A percentile compares a stretch with the other conserved stretches of the same genome.
Evolutionary conservation across 345 rosid genomes (phyloP).

Genomic region (Lepidium didymum): DNA sequence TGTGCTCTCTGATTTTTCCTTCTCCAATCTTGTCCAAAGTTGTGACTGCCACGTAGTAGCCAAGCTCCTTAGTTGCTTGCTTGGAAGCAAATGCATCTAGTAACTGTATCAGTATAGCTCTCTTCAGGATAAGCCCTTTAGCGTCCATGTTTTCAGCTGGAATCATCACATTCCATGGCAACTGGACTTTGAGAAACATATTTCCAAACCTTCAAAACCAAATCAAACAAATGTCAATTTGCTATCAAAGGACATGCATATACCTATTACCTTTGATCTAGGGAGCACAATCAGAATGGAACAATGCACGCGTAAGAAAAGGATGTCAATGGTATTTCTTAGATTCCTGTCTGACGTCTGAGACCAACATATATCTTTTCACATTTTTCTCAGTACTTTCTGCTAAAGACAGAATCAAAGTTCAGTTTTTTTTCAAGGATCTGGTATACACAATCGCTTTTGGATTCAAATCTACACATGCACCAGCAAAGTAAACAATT

Average conservation of each 20-base stretch:
- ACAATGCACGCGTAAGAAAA: neutral
- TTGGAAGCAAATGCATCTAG: constrained; percentile 55
- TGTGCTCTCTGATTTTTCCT: constrained; percentile 59
- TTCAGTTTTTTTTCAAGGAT: neutral
- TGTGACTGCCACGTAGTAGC: constrained; percentile 58
- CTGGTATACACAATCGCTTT: neutral
- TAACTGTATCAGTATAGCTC: constrained; percentile 48
- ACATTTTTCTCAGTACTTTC: neutral
- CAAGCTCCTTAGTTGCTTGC: constrained; percentile 66
- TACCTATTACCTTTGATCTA: neutral
- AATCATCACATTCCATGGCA: constrained; percentile 77
- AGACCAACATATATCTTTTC: neutral
- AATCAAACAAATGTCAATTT: neutral
- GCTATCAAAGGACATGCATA: neutral
- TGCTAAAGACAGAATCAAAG: neutral
- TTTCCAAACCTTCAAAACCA: constrained; percentile 6
- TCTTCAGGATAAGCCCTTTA: constrained; percentile 63
- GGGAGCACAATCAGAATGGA: neutral
- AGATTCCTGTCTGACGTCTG: neutral
- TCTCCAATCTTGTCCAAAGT: constrained; percentile 57
- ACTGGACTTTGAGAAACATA: constrained; percentile 68
- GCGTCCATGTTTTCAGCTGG: constrained; percentile 65
- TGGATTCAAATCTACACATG: constrained; percentile 2
- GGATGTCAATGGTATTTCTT: neutral
- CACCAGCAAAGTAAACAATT: neutral